Base-by-base conservation (phyloP, 163 green algal species). In the Volvox carteri region DNA sequence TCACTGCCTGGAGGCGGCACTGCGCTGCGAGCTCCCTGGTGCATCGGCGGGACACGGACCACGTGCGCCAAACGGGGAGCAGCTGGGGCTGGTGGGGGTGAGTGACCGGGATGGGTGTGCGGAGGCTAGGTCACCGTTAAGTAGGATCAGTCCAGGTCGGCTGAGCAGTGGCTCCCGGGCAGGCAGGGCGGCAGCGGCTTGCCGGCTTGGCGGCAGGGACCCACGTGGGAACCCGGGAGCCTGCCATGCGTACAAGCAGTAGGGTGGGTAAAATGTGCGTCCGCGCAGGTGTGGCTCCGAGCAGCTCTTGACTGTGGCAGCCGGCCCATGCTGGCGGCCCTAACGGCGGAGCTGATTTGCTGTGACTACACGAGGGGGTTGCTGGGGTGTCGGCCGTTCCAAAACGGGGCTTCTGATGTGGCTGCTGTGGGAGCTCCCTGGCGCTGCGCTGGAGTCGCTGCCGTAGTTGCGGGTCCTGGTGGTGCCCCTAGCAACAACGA, bases 31-130 rank as follows among this genome's bases (percentile, higher is more conserved):
- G 18, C 35, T 30, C n/a, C n/a, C 76, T 21, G 35, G 56, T 39
- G 8, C 60, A 6, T 0, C n/a, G 54, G 30, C 30, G 30, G 50
- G 28, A 46, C 73, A 58, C 18, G 70, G 39, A 18, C 7, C 14
- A 28, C 60, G 54, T 8, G 68, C 21, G 70, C 16, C 11, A 9
- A 16, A 25, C 5, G n/a, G 35, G 6, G 78, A 62, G 28, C 78
- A 86, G 78, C 60, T 86, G 78, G 78, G 78, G 0, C 9, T 86
- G 41, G 37, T 60, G 9, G 78, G 78, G 60, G 78, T 86, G 78
- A 77, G 78, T 60, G 11, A n/a, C n/a, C n/a, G n/a, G n/a, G n/a
- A n/a, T n/a, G n/a, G n/a, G n/a, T n/a, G n/a, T n/a, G n/a, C n/a
- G n/a, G n/a, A n/a, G n/a, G n/a, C n/a, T n/a, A n/a, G n/a, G n/a